Conservation (phyloP, 2,329 filamentous ascomycete species). For the Chaetomium strumarium region DNA sequence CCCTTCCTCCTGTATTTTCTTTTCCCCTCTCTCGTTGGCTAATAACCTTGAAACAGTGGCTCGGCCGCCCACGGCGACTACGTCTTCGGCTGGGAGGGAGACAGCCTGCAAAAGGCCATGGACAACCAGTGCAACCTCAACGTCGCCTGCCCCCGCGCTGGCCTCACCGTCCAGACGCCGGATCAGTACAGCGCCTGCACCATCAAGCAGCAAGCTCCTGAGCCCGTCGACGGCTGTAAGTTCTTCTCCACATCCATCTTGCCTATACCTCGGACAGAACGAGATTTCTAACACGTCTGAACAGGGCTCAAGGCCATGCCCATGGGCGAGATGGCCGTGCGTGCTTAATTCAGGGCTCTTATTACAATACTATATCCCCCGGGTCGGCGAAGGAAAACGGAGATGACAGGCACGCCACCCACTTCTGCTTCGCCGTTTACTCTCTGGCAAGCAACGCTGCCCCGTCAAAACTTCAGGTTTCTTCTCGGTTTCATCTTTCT, state of each 20-base stretch:
- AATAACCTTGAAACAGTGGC: conserved; percentile 24
- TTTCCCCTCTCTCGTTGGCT: background rate
- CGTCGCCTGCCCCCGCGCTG: conserved; percentile 37
- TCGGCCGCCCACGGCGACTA: conserved; percentile 47
- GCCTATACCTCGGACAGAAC: background rate
- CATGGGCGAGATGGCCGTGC: conserved; percentile 30
- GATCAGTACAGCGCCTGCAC: conserved; percentile 42
- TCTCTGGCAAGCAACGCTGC: background rate
- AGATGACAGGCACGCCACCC: background rate
- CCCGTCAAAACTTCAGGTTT: background rate
- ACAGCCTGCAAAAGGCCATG: conserved; percentile 44
- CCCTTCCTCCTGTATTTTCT: background rate
- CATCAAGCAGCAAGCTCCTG: conserved; percentile 40
- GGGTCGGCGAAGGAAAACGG: background rate
- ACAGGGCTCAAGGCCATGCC: conserved; percentile 31
- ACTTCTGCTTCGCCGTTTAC: background rate
- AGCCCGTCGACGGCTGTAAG: conserved; percentile 45
- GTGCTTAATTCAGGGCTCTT: conserved; percentile 20
- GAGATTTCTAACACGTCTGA: background rate
- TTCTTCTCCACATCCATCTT: conserved; percentile 12
- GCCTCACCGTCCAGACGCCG: conserved; percentile 41
- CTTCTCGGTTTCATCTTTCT: conserved; percentile 1
- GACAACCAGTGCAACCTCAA: conserved; percentile 43
- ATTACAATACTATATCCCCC: no score
- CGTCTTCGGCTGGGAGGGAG: conserved; percentile 46